Percentiles rank a stretch among this genome's conserved stretches.
Conservation (phyloP, 306 rosid species). For the Heteromeles arbutifolia region DNA sequence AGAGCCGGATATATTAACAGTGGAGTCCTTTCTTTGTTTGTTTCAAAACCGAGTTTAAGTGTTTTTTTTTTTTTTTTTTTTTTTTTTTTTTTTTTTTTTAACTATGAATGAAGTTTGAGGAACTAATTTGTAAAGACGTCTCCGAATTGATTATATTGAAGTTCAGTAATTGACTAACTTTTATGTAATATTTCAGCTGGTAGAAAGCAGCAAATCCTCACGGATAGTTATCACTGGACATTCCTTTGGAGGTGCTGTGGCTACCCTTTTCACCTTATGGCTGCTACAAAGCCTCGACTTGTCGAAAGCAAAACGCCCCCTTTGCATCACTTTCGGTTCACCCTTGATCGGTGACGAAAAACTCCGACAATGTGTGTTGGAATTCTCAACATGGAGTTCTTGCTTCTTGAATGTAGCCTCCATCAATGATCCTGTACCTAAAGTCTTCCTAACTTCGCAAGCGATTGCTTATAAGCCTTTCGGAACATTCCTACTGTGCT, state of each 20-base stretch:
- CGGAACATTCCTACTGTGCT: constrained; percentile 61
- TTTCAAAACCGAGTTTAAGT: too few species aligned
- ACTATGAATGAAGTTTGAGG: too few species aligned
- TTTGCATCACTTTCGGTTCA: constrained; percentile 74
- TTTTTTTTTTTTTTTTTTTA: too few species aligned
- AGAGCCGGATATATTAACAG: too few species aligned
- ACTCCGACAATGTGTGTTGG: constrained; percentile 32
- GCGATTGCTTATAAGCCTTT: constrained; percentile 32
- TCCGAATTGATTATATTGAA: too few species aligned
- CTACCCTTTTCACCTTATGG: constrained; percentile 60
- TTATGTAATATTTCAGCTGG: too few species aligned
- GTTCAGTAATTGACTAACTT: too few species aligned
- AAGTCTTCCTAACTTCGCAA: background rate
- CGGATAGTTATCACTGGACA: constrained; percentile 58
- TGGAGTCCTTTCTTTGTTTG: too few species aligned
- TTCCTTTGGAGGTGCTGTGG: constrained; percentile 59
- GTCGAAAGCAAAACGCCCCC: constrained; percentile 35
- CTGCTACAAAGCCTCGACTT: constrained; percentile 28
- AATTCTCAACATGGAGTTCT: constrained; percentile 48
- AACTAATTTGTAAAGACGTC: too few species aligned
- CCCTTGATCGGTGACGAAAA: constrained; percentile 48
- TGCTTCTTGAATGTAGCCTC: constrained; percentile 61
- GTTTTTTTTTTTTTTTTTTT: too few species aligned
- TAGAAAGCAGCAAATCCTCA: background rate
- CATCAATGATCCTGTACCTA: constrained; percentile 36